Evolutionary conservation across 1,284 basidiomycete species (phyloP).

Genomic region (Rhizoctonia solani): DNA sequence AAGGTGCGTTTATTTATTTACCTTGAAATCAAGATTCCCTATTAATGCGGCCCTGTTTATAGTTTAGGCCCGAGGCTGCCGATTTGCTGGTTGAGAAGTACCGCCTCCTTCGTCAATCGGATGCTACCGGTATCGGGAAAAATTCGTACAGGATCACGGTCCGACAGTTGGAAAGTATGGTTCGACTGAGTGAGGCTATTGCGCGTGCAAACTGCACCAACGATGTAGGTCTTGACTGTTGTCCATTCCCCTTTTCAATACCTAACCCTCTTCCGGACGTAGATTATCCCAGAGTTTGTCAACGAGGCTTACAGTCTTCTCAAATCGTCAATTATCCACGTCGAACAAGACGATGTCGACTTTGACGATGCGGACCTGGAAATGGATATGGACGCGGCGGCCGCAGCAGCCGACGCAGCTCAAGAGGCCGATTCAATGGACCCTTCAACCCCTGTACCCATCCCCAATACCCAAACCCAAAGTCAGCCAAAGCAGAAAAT

Average conservation of each 20-base stretch:
- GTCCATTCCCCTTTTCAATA: background rate
- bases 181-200: constrained; percentile 66
- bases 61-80: constrained; percentile 92
- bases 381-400: constrained; percentile 50
- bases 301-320: constrained; percentile 93
- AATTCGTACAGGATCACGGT: constrained; percentile 64
- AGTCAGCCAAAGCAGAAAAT: constrained; percentile 69
- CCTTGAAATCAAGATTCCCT: too few species aligned
- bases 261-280: too few species aligned
- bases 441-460: too few species aligned
- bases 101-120: constrained; percentile 88
- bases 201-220: constrained; percentile 94
- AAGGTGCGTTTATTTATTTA: constrained; percentile 61
- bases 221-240: constrained; percentile 57
- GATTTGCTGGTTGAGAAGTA: constrained; percentile 97
- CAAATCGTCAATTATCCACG: constrained; percentile 97
- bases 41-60: too few species aligned
- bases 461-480: constrained; percentile 42
- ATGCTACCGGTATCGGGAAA: constrained; percentile 80
- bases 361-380: constrained; percentile 81
- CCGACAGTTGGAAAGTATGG: constrained; percentile 63
- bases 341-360: constrained; percentile 98
- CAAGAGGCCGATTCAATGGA: constrained; percentile 44
- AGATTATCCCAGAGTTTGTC: constrained; percentile 93
- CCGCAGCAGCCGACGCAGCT: constrained; percentile 43